Base-by-base conservation (phyloP, 371 early-diverging fungal species). In the Mucor mucedo region DNA sequence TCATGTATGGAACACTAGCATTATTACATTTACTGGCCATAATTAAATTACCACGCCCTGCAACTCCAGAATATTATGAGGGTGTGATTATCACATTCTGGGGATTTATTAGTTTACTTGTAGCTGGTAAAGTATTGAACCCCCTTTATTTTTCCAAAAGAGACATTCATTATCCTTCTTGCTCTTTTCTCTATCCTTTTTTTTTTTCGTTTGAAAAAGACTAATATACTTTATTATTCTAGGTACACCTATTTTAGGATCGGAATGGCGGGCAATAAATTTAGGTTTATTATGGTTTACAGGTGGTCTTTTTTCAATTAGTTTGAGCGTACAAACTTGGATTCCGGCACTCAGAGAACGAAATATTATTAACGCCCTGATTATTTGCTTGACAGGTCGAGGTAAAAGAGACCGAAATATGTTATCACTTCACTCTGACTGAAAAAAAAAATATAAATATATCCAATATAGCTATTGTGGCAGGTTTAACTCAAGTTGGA, bases 51-150 rank as follows among this genome's bases (percentile, higher is more conserved):
- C 80, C 80, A 40, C 71, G 73, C 33, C 62, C 71, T 7, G 75
- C 75, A 13, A 77, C 77, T 8, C 77, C 77, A 45, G 80, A 80
- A 64, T 77, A 80, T 55, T 80, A 75, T 62, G 80, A 80, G 48
- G 70, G 73, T n/a, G 41, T 77, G 21, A 50, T 77, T n/a, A 32
- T 80, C 42, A 68, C 70, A 4, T 44, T 73, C 29, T 80, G 80
- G 77, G 80, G 80, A 27, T 48, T 73, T 4, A 44, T 73, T 32
- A 62, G 65, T 45, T 38, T 70, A 30, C 42, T 72, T 11, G 61
- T 66, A 30, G 48, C 62, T 14, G 58, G 71, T 71, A 67, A 6
- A 55, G 32, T 21, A 57, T 16, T 44, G 3, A 29, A 33, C 7
- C 9, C 3, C 3, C 55, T 41, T 21, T 21, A 21, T 21, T 21